Base-by-base conservation (phyloP, 768 basidiomycete genomes). In the Suillus paluster region DNA sequence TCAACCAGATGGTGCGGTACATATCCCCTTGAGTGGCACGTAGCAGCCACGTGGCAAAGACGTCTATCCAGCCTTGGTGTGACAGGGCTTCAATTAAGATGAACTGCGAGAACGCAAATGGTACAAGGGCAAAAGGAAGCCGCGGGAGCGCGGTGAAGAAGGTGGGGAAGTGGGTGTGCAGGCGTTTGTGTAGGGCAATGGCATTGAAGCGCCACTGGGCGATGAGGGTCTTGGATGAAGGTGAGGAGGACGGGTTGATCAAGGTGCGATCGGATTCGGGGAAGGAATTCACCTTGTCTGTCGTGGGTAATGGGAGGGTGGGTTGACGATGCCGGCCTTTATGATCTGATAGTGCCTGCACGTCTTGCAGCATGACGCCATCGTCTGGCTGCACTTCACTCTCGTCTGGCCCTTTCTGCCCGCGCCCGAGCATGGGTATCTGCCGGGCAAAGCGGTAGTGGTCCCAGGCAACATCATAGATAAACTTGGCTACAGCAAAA, bases 21-120 rank as follows among this genome's bases (percentile, higher is more conserved):
- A 85, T 79, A 50, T 83, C 65, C 0, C 75, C 67, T 1, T 61
- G 57, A 0, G 80, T 80, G 19, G 75, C 88, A 69, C 67, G 79
- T 57, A 79, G 70, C 39, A 89, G 79, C 91, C 92, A 93, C 3
- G 67, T 66, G 0, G 87, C 89, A 70, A 96, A 97, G 25, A 95
- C 81, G 14, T 86, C 81, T 10, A 97, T 93, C 95, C 96, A 99
- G 30, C 94, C 94, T 62, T 89, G 87, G 63, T 86, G 82, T 14
- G 87, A 81, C 7, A 99, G 83, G 0, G 83, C 91, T 70, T 96
- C 91, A 61, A 97, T 93, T 60, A 99, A 85, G 66, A 98, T 94
- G 78, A 99, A 98, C 75, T 96, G 94, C 1, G 91, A 89, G 71
- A 98, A 95, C 0, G 95, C 92, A 70, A 99, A 99, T 0, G 94